These are phyloP conservation scores for Nicotiana tomentosiformis DNA, from an alignment of 257 asterid species.

Conservation along the genomic window DNA sequence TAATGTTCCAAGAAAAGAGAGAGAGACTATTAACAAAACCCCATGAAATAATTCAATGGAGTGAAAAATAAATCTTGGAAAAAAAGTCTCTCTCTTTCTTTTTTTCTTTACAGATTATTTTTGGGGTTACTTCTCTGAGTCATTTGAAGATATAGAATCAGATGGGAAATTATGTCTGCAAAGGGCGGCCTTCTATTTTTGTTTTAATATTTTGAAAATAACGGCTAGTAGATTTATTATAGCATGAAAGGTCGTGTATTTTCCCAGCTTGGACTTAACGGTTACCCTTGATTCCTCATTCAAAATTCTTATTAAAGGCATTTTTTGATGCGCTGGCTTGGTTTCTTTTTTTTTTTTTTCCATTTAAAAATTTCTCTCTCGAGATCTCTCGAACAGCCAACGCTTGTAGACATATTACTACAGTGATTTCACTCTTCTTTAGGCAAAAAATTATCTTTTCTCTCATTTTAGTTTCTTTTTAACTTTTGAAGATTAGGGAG, in stretches of 20 bases:
- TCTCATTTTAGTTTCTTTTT: no score
- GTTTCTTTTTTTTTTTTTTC: no score
- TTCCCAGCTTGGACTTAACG: constrained; percentile 19
- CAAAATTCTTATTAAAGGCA: background rate
- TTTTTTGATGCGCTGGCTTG: background rate
- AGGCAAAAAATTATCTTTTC: background rate
- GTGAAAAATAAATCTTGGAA: background rate
- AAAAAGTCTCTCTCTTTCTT: background rate
- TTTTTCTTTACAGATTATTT: constrained; percentile 8
- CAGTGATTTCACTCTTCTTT: background rate
- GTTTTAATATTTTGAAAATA: constrained; percentile 36
- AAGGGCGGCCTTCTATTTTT: background rate
- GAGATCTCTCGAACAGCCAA: no score
- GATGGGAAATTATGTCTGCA: background rate
- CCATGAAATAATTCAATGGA: constrained; percentile 19
- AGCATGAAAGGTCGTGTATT: constrained; percentile 32
- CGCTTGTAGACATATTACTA: background rate
- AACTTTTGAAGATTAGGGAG: background rate
- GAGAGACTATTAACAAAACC: constrained; percentile 19
- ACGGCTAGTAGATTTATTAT: constrained; percentile 54
- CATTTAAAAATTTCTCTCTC: no score
- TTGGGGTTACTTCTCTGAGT: background rate
- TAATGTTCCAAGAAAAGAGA: background rate
- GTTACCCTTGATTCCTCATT: constrained; percentile 8
- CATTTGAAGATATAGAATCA: background rate